These are phyloP conservation scores for Dipodascopsis uninucleata DNA, from an alignment of 805 yeast genomes.

Conservation along the genomic window DNA sequence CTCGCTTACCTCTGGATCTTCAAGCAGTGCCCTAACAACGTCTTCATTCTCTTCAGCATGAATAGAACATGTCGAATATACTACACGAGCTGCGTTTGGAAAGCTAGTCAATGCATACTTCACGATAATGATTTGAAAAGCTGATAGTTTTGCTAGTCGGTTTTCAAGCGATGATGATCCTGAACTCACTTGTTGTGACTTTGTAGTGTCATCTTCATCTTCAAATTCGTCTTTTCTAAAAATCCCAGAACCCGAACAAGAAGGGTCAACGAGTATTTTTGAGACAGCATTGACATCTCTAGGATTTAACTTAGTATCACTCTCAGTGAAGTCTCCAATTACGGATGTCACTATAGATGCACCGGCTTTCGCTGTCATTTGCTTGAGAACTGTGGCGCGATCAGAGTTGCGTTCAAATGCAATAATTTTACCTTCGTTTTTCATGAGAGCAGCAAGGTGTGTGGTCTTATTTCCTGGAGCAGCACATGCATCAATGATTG, in stretches of 20 bases:
- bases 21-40: constrained; percentile 75
- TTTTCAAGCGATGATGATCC: constrained; percentile 41
- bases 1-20: constrained; percentile 58
- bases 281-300: constrained; percentile 55
- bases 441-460: constrained; percentile 70
- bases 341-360: constrained; percentile 46
- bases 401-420: constrained; percentile 86
- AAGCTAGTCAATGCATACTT: constrained; percentile 76
- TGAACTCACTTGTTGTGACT: constrained; percentile 4
- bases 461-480: constrained; percentile 99
- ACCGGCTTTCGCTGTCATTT: constrained; percentile 79
- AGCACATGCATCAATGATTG: constrained; percentile 87
- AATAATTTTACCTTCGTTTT: constrained; percentile 42
- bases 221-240: constrained; percentile 69
- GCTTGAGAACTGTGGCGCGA: constrained; percentile 64
- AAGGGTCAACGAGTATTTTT: constrained; percentile 89
- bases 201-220: constrained; percentile 35
- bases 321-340: constrained; percentile 59
- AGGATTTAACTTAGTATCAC: constrained; percentile 45
- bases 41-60: constrained; percentile 92
- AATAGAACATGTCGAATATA: constrained; percentile 92
- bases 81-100: constrained; percentile 72
- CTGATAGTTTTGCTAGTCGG: constrained; percentile 68
- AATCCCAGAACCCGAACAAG: constrained; percentile 97
- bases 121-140: constrained; percentile 83